Percentiles rank a stretch among this genome's conserved stretches.
phyloP scores from a whole-genome alignment of 768 basidiomycete species.

The Termitomyces bulborhizus region DNA sequence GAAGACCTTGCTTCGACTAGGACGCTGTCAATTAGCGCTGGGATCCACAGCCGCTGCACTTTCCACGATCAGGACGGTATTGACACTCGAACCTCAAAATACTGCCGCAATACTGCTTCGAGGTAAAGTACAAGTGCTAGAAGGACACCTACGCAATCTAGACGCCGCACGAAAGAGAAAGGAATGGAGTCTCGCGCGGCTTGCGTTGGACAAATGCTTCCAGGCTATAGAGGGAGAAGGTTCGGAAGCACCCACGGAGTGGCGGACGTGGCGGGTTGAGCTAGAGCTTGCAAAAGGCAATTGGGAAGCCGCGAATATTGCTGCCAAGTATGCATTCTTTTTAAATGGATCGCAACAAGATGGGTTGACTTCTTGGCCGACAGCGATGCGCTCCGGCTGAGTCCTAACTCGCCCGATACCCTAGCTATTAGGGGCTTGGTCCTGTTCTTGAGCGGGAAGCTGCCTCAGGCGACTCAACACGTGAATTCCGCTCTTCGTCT shows the following conservation, averaged over 20 bases:
- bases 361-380: neutral
- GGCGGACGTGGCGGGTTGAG: slow-evolving; percentile 77
- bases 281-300: slow-evolving; percentile 66
- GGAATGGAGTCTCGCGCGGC: slow-evolving; percentile 72
- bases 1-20: slow-evolving; percentile 80
- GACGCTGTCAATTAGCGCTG: slow-evolving; percentile 77
- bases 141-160: slow-evolving; percentile 61
- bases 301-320: slow-evolving; percentile 65
- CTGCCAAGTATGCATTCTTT: slow-evolving; percentile 61
- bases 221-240: slow-evolving; percentile 72
- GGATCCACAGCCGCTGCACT: slow-evolving; percentile 64
- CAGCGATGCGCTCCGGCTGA: slow-evolving; percentile 71
- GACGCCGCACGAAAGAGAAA: slow-evolving; percentile 46
- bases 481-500: slow-evolving; percentile 62
- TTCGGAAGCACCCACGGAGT: slow-evolving; percentile 68
- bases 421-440: slow-evolving; percentile 75
- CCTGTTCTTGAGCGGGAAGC: slow-evolving; percentile 65
- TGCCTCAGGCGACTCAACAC: slow-evolving; percentile 70
- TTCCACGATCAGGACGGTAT: slow-evolving; percentile 55
- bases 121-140: slow-evolving; percentile 53
- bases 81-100: slow-evolving; percentile 60
- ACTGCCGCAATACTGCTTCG: slow-evolving; percentile 53
- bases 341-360: neutral
- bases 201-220: slow-evolving; percentile 76
- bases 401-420: slow-evolving; percentile 72